A percentile compares a stretch with the other conserved stretches of the same genome.
Evolutionary conservation across 345 rosid species (phyloP).

Genomic region (Aquilaria yunnanensis): DNA sequence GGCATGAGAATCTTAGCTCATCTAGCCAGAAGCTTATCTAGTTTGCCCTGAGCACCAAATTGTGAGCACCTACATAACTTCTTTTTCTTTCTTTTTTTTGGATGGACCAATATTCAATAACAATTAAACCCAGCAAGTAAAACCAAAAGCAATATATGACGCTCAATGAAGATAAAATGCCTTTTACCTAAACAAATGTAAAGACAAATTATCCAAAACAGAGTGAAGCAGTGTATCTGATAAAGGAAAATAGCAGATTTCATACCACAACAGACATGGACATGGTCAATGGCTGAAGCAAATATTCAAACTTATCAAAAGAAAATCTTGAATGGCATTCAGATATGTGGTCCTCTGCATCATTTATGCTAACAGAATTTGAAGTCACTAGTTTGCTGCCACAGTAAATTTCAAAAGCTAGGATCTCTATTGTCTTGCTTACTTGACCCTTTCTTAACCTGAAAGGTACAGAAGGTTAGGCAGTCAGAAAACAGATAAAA

Average conservation of each 20-base stretch:
- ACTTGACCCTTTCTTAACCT: slow-evolving; percentile 60
- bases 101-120: too few relatives aligned
- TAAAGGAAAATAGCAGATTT: neutral
- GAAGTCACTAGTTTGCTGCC: slow-evolving; percentile 32
- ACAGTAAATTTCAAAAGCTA: slow-evolving; percentile 75
- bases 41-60: too few relatives aligned
- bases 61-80: too few relatives aligned
- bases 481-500: slow-evolving; percentile 1
- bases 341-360: slow-evolving; percentile 26
- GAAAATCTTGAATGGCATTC: slow-evolving; percentile 33
- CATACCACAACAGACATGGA: slow-evolving; percentile 64
- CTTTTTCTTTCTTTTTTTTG: too few relatives aligned
- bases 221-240: too few relatives aligned
- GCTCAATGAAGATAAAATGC: too few relatives aligned
- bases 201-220: too few relatives aligned
- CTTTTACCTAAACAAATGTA: too few relatives aligned
- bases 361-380: slow-evolving; percentile 29
- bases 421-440: slow-evolving; percentile 57
- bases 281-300: slow-evolving; percentile 56
- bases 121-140: too few relatives aligned
- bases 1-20: too few relatives aligned
- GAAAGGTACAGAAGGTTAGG: slow-evolving; percentile 11
- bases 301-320: slow-evolving; percentile 35
- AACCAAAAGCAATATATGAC: too few relatives aligned
- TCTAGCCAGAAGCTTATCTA: too few relatives aligned